Conservation (phyloP, 192 early-diverging fungal genomes). For the Endogone sp. region DNA sequence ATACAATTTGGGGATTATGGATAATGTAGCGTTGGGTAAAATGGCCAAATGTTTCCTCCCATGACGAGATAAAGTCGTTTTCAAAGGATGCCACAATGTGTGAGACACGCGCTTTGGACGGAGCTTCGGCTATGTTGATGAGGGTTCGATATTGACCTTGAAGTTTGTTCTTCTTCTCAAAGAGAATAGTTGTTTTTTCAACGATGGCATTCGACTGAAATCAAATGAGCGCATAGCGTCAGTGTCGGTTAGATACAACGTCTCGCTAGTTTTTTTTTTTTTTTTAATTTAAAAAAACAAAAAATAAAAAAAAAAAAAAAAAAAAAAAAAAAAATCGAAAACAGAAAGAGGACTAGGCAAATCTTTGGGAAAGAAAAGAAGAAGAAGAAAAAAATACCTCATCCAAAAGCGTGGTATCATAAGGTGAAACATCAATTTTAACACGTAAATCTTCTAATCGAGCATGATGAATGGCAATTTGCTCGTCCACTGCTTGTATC, state of each 20-base stretch:
- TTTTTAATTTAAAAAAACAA: too few species aligned
- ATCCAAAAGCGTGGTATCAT: constrained; percentile 32
- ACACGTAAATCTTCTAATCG: constrained; percentile 46
- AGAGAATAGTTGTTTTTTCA: constrained; percentile 52
- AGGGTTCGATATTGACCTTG: constrained; percentile 31
- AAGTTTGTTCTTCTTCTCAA: constrained; percentile 57
- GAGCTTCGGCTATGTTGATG: background rate
- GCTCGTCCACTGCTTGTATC: constrained; percentile 48
- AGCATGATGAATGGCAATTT: constrained; percentile 51
- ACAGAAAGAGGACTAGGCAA: too few species aligned
- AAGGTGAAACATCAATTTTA: constrained; percentile 30
- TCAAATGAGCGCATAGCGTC: too few species aligned
- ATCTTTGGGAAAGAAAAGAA: too few species aligned
- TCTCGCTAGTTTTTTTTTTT: too few species aligned
- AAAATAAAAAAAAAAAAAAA: too few species aligned
- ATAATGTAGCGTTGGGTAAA: constrained; percentile 77
- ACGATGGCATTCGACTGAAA: constrained; percentile 48
- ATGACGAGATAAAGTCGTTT: constrained; percentile 24
- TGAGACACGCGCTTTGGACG: background rate
- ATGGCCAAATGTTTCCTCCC: constrained; percentile 34
- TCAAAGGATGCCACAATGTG: constrained; percentile 15
- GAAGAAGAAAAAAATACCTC: constrained; percentile 23
- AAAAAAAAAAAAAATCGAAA: constrained; percentile 1
- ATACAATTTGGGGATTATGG: constrained; percentile 80
- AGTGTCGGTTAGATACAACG: too few species aligned